Evolutionary conservation across 2,329 filamentous ascomycete species (phyloP).

Genomic region (Fusarium humuli): DNA sequence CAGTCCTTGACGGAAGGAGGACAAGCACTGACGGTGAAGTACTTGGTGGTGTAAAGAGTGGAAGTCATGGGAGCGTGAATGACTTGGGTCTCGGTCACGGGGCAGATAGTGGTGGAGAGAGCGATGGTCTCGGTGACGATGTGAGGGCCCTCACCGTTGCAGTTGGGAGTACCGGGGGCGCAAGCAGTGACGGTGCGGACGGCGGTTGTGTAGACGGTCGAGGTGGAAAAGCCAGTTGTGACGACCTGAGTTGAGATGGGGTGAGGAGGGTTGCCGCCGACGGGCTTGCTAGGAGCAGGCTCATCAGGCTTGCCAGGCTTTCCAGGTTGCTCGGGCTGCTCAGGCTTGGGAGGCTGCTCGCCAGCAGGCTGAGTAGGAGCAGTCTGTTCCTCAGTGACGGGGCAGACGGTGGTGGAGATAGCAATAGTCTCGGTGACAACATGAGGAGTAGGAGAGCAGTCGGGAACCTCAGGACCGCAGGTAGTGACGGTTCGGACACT

Average conservation of each 20-base stretch:
- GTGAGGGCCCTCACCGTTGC: slow-evolving; percentile 12
- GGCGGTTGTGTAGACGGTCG: slow-evolving; percentile 34
- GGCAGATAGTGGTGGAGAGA: slow-evolving; percentile 34
- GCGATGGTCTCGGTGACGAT: slow-evolving; percentile 21
- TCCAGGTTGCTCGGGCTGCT: not conserved
- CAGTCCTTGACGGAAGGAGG: slow-evolving; percentile 20
- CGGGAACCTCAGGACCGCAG: slow-evolving; percentile 6
- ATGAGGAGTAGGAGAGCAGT: slow-evolving; percentile 17
- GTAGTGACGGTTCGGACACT: slow-evolving; percentile 37
- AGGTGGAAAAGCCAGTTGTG: slow-evolving; percentile 30
- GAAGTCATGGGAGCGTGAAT: slow-evolving; percentile 17
- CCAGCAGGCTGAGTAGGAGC: slow-evolving; percentile 4
- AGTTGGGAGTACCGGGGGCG: slow-evolving; percentile 3
- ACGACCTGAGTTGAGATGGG: slow-evolving; percentile 7
- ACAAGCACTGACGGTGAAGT: slow-evolving; percentile 28
- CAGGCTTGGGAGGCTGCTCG: not conserved
- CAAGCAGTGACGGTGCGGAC: slow-evolving; percentile 37
- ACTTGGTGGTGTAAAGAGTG: slow-evolving; percentile 38
- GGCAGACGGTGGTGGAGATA: slow-evolving; percentile 31
- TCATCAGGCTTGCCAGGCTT: not conserved
- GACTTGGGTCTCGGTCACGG: slow-evolving; percentile 30
- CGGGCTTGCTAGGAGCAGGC: slow-evolving; percentile 1
- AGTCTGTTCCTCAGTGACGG: slow-evolving; percentile 21
- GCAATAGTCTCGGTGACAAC: slow-evolving; percentile 25
- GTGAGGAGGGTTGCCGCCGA: not conserved